Evolutionary conservation across 2,329 filamentous ascomycete genomes (phyloP).

Genomic region (Fusarium sororula): DNA sequence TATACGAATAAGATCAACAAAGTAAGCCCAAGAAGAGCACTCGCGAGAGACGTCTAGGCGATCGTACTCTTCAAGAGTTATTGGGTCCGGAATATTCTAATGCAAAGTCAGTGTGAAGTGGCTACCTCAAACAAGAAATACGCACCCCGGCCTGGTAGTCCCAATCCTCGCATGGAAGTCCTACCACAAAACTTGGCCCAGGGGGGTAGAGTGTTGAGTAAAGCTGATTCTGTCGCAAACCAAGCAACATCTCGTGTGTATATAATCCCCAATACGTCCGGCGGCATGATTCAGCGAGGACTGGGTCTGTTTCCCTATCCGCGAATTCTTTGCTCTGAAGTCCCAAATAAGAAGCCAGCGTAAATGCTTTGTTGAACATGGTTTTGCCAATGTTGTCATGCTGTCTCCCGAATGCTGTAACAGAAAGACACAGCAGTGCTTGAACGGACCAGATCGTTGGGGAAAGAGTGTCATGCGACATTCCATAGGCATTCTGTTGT

Average conservation of each 20-base stretch:
- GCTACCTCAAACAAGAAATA: not conserved
- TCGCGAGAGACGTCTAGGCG: not conserved
- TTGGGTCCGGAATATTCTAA: constrained; percentile 27
- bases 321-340: constrained; percentile 34
- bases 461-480: constrained; percentile 19
- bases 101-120: not conserved
- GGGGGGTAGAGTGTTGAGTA: constrained; percentile 16
- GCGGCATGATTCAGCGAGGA: constrained; percentile 38
- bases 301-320: constrained; percentile 6
- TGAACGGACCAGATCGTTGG: constrained; percentile 39
- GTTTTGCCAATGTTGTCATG: not conserved
- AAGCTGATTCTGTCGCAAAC: constrained; percentile 14
- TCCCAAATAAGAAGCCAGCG: constrained; percentile 26
- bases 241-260: constrained; percentile 30
- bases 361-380: constrained; percentile 18
- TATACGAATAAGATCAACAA: constrained; percentile 36
- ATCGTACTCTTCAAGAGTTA: constrained; percentile 26
- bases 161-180: constrained; percentile 40
- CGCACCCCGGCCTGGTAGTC: constrained; percentile 34
- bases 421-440: constrained; percentile 30
- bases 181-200: constrained; percentile 4
- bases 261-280: constrained; percentile 41
- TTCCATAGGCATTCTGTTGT: constrained; percentile 15
- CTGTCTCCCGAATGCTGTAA: constrained; percentile 28
- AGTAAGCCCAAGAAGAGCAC: constrained; percentile 39